Evolutionary conservation across 192 early-diverging fungal genomes (phyloP).

Genomic region (Backusella australiensis): DNA sequence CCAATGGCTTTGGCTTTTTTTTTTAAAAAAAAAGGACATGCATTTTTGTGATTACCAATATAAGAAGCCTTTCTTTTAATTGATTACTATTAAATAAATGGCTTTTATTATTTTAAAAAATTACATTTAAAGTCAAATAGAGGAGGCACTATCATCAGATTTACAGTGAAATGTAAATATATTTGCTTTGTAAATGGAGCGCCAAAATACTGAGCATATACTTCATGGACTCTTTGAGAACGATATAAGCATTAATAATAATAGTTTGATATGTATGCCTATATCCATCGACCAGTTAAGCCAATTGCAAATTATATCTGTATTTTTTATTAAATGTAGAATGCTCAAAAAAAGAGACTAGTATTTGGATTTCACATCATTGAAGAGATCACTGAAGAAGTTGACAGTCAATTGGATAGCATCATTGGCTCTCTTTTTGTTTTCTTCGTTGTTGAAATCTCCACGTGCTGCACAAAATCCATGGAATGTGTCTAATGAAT

Average conservation of each 20-base stretch:
- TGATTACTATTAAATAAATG: no score
- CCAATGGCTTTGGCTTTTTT: not conserved
- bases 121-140: not conserved
- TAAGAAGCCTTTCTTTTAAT: not conserved
- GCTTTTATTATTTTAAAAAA: not conserved
- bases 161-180: no score
- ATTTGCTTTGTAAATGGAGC: no score
- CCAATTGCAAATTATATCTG: no score
- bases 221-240: no score
- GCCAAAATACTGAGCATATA: no score
- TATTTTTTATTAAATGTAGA: no score
- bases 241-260: no score
- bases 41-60: not conserved
- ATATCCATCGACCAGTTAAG: no score
- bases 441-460: constrained; percentile 42
- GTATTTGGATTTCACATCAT: no score
- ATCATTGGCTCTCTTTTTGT: constrained; percentile 50
- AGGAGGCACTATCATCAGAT: constrained; percentile 1
- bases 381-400: constrained; percentile 40
- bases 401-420: constrained; percentile 50
- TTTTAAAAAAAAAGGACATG: not conserved
- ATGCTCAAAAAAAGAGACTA: no score
- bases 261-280: no score
- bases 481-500: constrained; percentile 39
- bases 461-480: constrained; percentile 59